Base-by-base conservation (phyloP, 805 yeast species). In the Groenewaldozyma tartarivorans region DNA sequence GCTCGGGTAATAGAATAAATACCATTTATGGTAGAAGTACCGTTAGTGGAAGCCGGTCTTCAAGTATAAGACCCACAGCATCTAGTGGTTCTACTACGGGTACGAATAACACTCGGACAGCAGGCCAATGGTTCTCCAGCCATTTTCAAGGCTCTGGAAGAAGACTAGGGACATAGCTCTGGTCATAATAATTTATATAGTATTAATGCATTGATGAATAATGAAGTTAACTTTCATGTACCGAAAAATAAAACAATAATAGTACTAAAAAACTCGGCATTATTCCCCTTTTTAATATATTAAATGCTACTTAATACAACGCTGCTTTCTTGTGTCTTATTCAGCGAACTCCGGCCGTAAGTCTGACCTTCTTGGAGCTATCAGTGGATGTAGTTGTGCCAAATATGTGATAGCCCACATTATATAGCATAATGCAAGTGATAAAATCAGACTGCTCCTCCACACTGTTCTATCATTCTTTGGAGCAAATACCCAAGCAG, bases 371-470 rank as follows among this genome's bases (percentile, higher is more conserved):
- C 81, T 82, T 33, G 96, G 96, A 33, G 76, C 86, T 44, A 85
- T 94, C 55, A 88, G 69, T 4, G 96, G 96, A 62, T 88, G 96
- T 44, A 88, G 67, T 60, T 88, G 96, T 27, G 55, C 57, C 17
- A 87, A 68, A 57, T 86, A 87, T 5, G 96, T 87, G 54, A 87
- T 79, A 24, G 96, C 96, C 94, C 94, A 83, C 88, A 83, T 79
- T 56, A 83, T 67, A 60, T 72, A 83, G 66, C 83, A 79, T 88
- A 83, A 79, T 18, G 85, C 72, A 51, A 83, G 60, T 5, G 84
- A 72, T 48, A 83, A 67, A 38, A 79, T 75, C 32, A 62, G 78
- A 18, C 85, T 77, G 49, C 82, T 76, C 64, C 87, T 72, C 85
- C 86, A 59, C n/a, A 62, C 66, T n/a, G 71, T 74, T 29, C 45